Conservation (phyloP, 495 filamentous ascomycete species). For the Daldinia childiae region DNA sequence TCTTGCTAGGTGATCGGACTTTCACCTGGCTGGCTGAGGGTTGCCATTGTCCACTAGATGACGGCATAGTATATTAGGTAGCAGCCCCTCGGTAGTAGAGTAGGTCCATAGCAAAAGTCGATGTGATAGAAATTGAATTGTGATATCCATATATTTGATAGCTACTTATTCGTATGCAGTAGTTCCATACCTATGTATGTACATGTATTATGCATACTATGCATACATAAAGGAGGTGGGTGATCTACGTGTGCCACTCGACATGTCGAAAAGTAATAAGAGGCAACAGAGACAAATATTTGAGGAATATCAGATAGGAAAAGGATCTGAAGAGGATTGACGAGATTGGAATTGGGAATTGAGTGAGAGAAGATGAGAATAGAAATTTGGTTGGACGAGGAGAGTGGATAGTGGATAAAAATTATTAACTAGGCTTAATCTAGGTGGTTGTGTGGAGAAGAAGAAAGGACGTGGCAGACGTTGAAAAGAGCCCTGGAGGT, state of each 20-base stretch:
- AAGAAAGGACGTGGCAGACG: constrained; percentile 38
- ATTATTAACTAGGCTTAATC: constrained; percentile 19
- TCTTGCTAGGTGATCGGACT: neutral
- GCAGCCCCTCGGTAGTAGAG: neutral
- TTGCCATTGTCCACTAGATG: constrained; percentile 2
- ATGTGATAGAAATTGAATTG: neutral
- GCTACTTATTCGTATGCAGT: neutral
- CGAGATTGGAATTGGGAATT: constrained; percentile 22
- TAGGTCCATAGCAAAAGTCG: neutral
- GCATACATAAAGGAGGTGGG: neutral
- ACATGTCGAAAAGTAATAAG: constrained; percentile 18
- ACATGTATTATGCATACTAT: too few species aligned
- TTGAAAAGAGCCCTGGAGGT: constrained; percentile 6
- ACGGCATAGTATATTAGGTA: neutral
- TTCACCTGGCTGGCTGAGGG: constrained; percentile 6
- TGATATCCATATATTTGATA: neutral
- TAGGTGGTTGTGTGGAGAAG: constrained; percentile 30
- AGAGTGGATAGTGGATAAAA: neutral
- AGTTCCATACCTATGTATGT: too few species aligned
- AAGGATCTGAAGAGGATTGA: constrained; percentile 34
- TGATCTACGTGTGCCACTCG: constrained; percentile 13
- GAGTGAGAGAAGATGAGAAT: constrained; percentile 3
- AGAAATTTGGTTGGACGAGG: constrained; percentile 18
- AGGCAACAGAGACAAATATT: constrained; percentile 24
- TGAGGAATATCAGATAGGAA: constrained; percentile 26